These are phyloP conservation scores for Irineochytrium annulatum DNA, from an alignment of 192 early-diverging fungal species.

Conservation along the genomic window DNA sequence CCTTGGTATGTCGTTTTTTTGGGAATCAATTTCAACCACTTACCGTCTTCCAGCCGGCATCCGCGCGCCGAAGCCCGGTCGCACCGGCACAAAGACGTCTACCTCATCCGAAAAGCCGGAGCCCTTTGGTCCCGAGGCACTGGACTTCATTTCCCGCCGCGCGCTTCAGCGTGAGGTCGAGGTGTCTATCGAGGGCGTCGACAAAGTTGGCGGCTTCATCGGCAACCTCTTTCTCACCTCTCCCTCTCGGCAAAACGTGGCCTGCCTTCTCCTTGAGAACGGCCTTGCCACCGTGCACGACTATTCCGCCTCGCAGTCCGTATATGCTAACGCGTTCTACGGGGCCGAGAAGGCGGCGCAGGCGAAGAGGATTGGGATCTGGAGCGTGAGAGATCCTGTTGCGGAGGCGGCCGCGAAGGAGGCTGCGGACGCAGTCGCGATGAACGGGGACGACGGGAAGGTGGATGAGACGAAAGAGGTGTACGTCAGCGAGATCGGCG, in stretches of 20 bases:
- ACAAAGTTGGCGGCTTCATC: slow-evolving; percentile 91
- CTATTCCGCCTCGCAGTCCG: slow-evolving; percentile 80
- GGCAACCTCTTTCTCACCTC: slow-evolving; percentile 67
- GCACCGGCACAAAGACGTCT: too few species aligned
- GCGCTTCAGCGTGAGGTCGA: slow-evolving; percentile 92
- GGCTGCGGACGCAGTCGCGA: slow-evolving; percentile 25
- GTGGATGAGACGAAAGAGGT: slow-evolving; percentile 30
- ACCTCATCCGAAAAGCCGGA: slow-evolving; percentile 66
- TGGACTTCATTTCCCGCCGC: slow-evolving; percentile 57
- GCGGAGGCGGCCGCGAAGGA: slow-evolving; percentile 46
- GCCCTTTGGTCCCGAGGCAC: slow-evolving; percentile 80
- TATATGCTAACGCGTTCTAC: slow-evolving; percentile 62
- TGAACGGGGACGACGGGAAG: slow-evolving; percentile 25
- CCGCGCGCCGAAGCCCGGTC: slow-evolving; percentile 76
- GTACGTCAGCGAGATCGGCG: slow-evolving; percentile 46
- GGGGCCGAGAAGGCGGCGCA: slow-evolving; percentile 78
- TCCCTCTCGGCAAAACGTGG: slow-evolving; percentile 52
- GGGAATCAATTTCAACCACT: too few species aligned
- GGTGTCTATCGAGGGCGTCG: slow-evolving; percentile 78
- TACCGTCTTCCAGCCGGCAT: slow-evolving; percentile 70
- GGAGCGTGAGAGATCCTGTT: slow-evolving; percentile 56
- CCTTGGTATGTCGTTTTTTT: slow-evolving; percentile 47
- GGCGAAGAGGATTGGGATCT: slow-evolving; percentile 62
- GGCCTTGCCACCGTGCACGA: slow-evolving; percentile 84
- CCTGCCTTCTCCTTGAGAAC: slow-evolving; percentile 64